Percentiles rank a stretch among this genome's conserved stretches.
phyloP scores from a whole-genome alignment of 2,329 filamentous ascomycete genomes.

The Bimuria novae-zelandiae region DNA sequence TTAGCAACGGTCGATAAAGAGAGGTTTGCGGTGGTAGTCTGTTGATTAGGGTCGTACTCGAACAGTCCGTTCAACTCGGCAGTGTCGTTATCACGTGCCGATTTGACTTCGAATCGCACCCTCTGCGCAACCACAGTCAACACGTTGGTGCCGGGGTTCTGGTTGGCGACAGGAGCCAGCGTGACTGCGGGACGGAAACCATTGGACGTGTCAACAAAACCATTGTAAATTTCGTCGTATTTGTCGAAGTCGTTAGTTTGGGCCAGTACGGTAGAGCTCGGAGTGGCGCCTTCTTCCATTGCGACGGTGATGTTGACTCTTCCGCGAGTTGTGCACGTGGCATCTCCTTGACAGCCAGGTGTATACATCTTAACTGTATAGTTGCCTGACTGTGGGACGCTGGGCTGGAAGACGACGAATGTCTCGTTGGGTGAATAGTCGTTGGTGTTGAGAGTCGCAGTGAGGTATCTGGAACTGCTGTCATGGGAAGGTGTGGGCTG shows the following conservation, averaged over 20 bases:
- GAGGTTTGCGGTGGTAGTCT: constrained; percentile 67
- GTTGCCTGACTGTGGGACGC: constrained; percentile 86
- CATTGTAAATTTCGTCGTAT: constrained; percentile 89
- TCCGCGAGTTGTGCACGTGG: constrained; percentile 75
- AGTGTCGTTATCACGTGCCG: constrained; percentile 71
- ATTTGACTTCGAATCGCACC: constrained; percentile 72
- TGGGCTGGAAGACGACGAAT: constrained; percentile 77
- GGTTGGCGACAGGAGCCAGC: constrained; percentile 69
- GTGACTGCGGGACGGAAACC: constrained; percentile 82
- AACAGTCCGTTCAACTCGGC: constrained; percentile 87
- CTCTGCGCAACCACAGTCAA: constrained; percentile 88
- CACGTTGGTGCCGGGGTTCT: constrained; percentile 52
- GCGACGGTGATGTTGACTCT: constrained; percentile 79
- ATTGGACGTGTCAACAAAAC: constrained; percentile 76
- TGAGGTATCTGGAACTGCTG: constrained; percentile 78
- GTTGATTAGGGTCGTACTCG: constrained; percentile 75
- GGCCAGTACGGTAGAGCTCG: constrained; percentile 68
- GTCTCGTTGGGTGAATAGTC: constrained; percentile 63
- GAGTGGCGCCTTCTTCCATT: constrained; percentile 53
- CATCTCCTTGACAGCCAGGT: constrained; percentile 83
- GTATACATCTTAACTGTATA: constrained; percentile 93
- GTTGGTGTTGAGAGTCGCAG: constrained; percentile 63
- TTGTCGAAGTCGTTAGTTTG: constrained; percentile 98
- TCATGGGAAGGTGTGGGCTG: constrained; percentile 65
- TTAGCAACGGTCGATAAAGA: constrained; percentile 74